These are phyloP conservation scores for Prunus padus DNA, from an alignment of 306 rosid species.

Conservation along the genomic window DNA sequence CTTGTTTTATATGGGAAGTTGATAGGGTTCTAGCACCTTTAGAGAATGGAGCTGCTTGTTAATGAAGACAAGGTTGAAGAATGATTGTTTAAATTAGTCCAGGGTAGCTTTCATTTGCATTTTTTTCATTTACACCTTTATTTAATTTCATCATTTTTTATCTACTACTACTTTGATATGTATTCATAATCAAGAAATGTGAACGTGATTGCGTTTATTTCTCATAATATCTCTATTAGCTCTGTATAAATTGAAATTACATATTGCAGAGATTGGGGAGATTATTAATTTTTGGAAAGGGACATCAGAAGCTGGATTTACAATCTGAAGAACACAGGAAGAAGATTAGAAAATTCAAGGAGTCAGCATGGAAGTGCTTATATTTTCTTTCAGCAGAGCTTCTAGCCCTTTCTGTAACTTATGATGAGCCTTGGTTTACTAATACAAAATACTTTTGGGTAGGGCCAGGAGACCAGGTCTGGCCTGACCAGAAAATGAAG, in stretches of 20 bases:
- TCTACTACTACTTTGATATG: background rate
- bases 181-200: background rate
- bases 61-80: background rate
- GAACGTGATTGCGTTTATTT: background rate
- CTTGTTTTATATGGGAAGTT: background rate
- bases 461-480: constrained; percentile 90
- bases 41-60: background rate
- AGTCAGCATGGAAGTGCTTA: constrained; percentile 93
- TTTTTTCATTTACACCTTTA: background rate
- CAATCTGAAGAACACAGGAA: constrained; percentile 48
- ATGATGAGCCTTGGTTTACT: constrained; percentile 83
- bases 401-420: constrained; percentile 68
- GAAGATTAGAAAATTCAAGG: constrained; percentile 86
- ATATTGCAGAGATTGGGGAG: constrained; percentile 65
- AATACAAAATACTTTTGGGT: constrained; percentile 73
- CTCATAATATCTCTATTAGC: constrained; percentile 18
- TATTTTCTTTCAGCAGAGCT: constrained; percentile 86
- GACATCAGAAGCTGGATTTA: constrained; percentile 42
- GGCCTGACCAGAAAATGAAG: constrained; percentile 95
- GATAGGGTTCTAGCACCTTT: background rate
- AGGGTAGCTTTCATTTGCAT: background rate
- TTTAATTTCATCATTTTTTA: background rate
- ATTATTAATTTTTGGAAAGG: constrained; percentile 70
- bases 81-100: background rate
- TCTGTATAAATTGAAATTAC: constrained; percentile 30